These are phyloP conservation scores for Dicorynia guianensis DNA, from an alignment of 306 rosid species.

Conservation along the genomic window DNA sequence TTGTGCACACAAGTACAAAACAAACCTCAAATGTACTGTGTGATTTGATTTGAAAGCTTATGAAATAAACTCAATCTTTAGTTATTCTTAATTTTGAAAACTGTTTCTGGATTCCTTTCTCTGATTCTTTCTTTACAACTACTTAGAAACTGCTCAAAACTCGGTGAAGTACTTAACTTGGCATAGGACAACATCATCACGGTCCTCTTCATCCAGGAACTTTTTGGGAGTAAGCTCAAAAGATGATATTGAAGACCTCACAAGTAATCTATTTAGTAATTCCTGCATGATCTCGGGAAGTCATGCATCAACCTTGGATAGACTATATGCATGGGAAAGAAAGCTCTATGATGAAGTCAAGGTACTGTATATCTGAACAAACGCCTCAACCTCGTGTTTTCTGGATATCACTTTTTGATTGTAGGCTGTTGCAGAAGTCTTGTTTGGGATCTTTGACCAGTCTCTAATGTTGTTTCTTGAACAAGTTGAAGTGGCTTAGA, in stretches of 20 bases:
- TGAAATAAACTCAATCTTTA: background rate
- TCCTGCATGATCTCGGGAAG: constrained; percentile 90
- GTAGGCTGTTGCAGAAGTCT: constrained; percentile 29
- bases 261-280: constrained; percentile 67
- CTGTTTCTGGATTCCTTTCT: constrained; percentile 22
- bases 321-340: constrained; percentile 96
- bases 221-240: constrained; percentile 70
- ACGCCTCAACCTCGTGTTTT: constrained; percentile 5
- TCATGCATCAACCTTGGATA: constrained; percentile 96
- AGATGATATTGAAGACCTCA: constrained; percentile 65
- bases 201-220: constrained; percentile 89
- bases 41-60: no score
- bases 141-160: constrained; percentile 76
- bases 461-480: constrained; percentile 20
- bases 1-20: background rate
- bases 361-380: constrained; percentile 54
- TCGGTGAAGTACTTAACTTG: constrained; percentile 79
- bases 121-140: constrained; percentile 34
- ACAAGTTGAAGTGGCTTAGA: background rate
- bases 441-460: constrained; percentile 31
- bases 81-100: constrained; percentile 15
- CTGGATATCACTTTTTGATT: background rate
- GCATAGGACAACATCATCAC: constrained; percentile 87
- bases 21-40: background rate
- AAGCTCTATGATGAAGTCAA: constrained; percentile 98